Evolutionary conservation across 2,329 filamentous ascomycete genomes (phyloP), one percentile per base, ranked within the genome.

Genomic region (Pestalotiopsis sp.): DNA sequence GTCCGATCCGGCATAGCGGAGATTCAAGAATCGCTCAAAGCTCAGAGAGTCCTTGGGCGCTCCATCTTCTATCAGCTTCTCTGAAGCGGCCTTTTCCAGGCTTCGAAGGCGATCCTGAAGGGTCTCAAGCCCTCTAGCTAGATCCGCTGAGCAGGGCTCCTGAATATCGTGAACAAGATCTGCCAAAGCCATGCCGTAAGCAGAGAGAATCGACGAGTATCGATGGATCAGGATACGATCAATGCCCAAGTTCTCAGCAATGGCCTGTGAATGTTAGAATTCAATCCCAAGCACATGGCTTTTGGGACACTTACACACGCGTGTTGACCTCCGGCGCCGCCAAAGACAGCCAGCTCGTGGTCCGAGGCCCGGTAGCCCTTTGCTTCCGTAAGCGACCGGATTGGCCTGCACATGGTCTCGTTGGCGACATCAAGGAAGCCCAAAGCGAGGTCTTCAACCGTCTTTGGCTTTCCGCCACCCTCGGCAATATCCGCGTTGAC

Each of bases 371-470:
- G 75, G 56, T 74, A 78, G 1, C 77, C 77, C n/a, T 75, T 73
- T 3, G 91, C 91, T 78, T 94, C 91, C 0, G 73, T 76, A n/a
- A 74, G 70, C 1, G 72, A 92, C 62, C 92, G 85, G 69, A 94
- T 94, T 0, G 92, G 92, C 38, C 92, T 83, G 3, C 89, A 90
- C 91, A 94, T 93, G 0, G 90, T 89, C 78, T 92, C 91, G 71
- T 93, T 93, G 2, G 91, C 91, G 57, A 94, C 89, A 69, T 91
- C 89, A 74, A 94, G 85, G 73, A 93, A 93, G 0, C 92, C 92
- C 69, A 89, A 89, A 0, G 92, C 91, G 48, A 82, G 77, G 17
- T 81, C 78, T 58, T 81, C 77, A 0, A 76, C 61, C 0, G 78
- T 77, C 20, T 80, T 75, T 22, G 24, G 4, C 6, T 26, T 26